phyloP scores from a whole-genome alignment of 768 basidiomycete genomes.

The Naematelia aurantialba region DNA sequence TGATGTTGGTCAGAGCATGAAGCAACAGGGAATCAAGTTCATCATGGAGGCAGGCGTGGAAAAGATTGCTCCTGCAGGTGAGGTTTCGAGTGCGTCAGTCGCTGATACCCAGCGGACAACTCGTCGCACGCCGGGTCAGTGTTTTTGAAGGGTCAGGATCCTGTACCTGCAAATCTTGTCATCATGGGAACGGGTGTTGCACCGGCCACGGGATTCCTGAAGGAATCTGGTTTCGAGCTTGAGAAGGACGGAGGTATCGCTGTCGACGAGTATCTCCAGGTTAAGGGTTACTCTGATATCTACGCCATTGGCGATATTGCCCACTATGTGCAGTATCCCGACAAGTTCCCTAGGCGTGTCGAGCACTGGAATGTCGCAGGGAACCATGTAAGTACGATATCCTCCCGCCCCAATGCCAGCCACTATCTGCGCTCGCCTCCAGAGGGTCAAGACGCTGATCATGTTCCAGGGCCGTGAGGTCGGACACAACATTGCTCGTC shows the following conservation, averaged over 20 bases:
- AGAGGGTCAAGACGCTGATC: background rate
- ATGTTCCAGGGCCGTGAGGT: conserved; percentile 62
- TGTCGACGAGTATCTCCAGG: conserved; percentile 70
- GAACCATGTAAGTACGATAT: conserved; percentile 56
- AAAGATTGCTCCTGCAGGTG: conserved; percentile 61
- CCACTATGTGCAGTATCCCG: conserved; percentile 72
- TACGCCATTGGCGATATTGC: conserved; percentile 69
- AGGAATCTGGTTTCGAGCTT: conserved; percentile 58
- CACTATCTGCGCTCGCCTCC: background rate
- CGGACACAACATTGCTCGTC: conserved; percentile 68
- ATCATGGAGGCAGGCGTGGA: conserved; percentile 68
- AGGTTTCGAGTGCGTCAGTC: conserved; percentile 8
- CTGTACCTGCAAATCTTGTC: conserved; percentile 69
- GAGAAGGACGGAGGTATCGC: conserved; percentile 73
- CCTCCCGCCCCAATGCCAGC: background rate
- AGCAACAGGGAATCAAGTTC: conserved; percentile 79
- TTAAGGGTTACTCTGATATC: conserved; percentile 51
- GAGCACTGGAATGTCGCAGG: conserved; percentile 94
- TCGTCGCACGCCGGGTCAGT: conserved; percentile 62
- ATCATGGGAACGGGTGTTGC: conserved; percentile 82
- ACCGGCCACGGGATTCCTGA: conserved; percentile 75
- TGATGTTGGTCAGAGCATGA: conserved; percentile 60
- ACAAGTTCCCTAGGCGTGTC: conserved; percentile 61
- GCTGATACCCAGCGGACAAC: conserved; percentile 45
- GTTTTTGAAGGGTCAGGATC: conserved; percentile 61